Conservation (phyloP, 257 asterid genomes). For the Cynanchum wilfordii region DNA sequence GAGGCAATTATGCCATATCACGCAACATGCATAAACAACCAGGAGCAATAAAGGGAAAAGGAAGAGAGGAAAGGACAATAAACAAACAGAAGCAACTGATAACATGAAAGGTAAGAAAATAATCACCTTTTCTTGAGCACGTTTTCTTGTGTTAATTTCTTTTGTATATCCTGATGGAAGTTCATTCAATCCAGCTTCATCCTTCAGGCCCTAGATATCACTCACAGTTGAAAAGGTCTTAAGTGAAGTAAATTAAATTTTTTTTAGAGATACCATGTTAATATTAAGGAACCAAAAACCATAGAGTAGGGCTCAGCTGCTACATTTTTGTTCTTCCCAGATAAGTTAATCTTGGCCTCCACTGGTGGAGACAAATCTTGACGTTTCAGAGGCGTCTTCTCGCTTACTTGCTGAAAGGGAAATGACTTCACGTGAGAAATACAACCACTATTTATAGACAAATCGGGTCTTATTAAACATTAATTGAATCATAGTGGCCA, state of each 20-base stretch:
- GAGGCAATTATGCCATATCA: background rate
- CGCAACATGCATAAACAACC: background rate
- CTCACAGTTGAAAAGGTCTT: constrained; percentile 1
- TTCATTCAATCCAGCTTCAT: constrained; percentile 30
- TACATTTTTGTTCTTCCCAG: constrained; percentile 16
- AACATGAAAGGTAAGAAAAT: background rate
- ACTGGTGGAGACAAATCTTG: constrained; percentile 12
- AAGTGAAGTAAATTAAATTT: constrained; percentile 5
- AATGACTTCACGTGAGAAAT: background rate
- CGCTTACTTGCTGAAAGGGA: constrained; percentile 13
- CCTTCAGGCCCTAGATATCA: constrained; percentile 17
- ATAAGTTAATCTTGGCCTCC: constrained; percentile 4
- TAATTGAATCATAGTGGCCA: background rate
- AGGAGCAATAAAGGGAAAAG: background rate
- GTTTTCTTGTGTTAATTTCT: constrained; percentile 41
- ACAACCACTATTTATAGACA: background rate
- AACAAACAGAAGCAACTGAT: background rate
- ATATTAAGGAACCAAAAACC: constrained; percentile 18
- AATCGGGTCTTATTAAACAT: background rate
- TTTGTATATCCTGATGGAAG: constrained; percentile 68
- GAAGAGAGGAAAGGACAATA: background rate
- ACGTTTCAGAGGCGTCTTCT: constrained; percentile 3
- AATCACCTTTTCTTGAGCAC: constrained; percentile 43
- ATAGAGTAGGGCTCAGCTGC: constrained; percentile 3
- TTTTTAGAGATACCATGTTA: background rate